Percentiles rank a stretch among this genome's conserved stretches.
phyloP scores from a whole-genome alignment of 768 basidiomycete genomes.

The Leccinum sublutescens region DNA sequence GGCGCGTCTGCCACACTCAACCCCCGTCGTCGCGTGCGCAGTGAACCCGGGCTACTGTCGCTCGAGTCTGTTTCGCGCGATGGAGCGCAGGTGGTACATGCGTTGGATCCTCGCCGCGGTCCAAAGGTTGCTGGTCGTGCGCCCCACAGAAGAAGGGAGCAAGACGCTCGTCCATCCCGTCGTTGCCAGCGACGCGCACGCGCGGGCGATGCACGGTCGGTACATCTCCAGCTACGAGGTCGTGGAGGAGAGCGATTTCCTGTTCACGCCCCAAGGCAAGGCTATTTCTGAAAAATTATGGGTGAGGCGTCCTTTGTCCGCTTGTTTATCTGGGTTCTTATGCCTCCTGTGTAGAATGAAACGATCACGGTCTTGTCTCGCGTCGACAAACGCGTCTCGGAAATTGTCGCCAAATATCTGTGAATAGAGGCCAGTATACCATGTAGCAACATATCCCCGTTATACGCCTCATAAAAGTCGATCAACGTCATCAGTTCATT shows the following conservation, averaged over 20 bases:
- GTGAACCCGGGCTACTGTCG: slow-evolving; percentile 34
- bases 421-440: not conserved
- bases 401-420: slow-evolving; percentile 16
- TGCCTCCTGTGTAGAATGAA: slow-evolving; percentile 4
- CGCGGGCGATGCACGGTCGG: slow-evolving; percentile 21
- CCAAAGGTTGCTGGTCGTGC: slow-evolving; percentile 15
- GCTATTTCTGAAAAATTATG: slow-evolving; percentile 27
- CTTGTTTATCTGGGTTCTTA: not conserved
- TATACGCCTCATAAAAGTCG: too few species aligned
- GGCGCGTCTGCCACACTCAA: slow-evolving; percentile 19
- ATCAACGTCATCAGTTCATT: not conserved
- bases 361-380: slow-evolving; percentile 17
- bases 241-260: slow-evolving; percentile 28
- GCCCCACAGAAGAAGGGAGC: slow-evolving; percentile 33
- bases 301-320: slow-evolving; percentile 17
- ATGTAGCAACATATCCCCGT: not conserved
- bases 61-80: slow-evolving; percentile 26
- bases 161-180: slow-evolving; percentile 33
- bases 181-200: slow-evolving; percentile 10
- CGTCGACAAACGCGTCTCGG: slow-evolving; percentile 14
- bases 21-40: slow-evolving; percentile 26
- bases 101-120: slow-evolving; percentile 3
- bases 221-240: slow-evolving; percentile 26
- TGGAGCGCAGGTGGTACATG: slow-evolving; percentile 11
- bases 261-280: slow-evolving; percentile 28